These are phyloP conservation scores for Drechslerella coelobrocha DNA, from an alignment of 2,329 filamentous ascomycete genomes.

Conservation along the genomic window DNA sequence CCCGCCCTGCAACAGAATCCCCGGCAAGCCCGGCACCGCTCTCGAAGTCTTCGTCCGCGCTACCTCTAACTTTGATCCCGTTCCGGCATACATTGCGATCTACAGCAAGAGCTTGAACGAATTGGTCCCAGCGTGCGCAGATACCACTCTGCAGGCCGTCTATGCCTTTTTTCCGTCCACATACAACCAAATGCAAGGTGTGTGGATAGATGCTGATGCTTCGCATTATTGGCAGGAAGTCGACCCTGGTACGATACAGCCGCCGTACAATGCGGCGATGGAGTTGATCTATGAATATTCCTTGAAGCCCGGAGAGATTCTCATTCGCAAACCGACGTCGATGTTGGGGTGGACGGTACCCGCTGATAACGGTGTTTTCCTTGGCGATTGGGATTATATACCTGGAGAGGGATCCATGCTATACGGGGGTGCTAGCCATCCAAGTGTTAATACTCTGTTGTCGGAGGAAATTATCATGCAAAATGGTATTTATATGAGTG, in stretches of 20 bases:
- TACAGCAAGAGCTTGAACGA: background rate
- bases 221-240: background rate
- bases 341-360: too few species aligned
- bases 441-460: too few species aligned
- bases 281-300: background rate
- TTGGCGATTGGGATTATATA: too few species aligned
- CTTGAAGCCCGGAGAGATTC: background rate
- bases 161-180: background rate
- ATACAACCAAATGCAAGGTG: background rate
- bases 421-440: too few species aligned
- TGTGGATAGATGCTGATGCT: background rate
- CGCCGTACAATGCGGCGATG: background rate
- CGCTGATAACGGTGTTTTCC: too few species aligned
- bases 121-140: background rate
- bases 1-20: background rate
- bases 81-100: background rate
- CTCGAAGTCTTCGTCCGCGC: slow-evolving; percentile 6
- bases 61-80: background rate
- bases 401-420: too few species aligned
- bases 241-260: background rate
- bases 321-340: too few species aligned
- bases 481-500: too few species aligned
- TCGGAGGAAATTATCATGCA: too few species aligned
- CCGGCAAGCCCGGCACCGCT: background rate
- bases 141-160: background rate